Base-by-base conservation (phyloP, 257 asterid species). In the Primulina huaijiensis region DNA sequence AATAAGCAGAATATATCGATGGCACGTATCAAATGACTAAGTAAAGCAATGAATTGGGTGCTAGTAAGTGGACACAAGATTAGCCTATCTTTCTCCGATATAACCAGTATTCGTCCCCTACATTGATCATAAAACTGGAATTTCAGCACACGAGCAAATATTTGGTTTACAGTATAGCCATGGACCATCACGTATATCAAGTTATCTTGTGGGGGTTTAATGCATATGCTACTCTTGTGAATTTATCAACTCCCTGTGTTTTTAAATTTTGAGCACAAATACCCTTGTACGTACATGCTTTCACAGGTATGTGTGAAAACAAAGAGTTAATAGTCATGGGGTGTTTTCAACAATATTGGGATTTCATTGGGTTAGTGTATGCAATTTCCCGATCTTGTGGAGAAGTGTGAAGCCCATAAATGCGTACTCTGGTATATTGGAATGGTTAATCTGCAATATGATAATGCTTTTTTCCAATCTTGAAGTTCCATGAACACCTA, bases 391-490 rank as follows among this genome's bases (percentile, higher is more conserved):
- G 3, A 21, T 29, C 30, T 29, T 16, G 30, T 34, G 55, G 64
- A 66, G 60, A 60, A 70, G 55, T 20, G 43, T 31, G 53, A 67
- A 65, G 12, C 61, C 12, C 59, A 61, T 61, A 77, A 62, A 69
- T 52, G 72, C 96, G 40, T 86, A 89, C 99, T 83, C 79, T 86
- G 84, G 53, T 89, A 94, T 38, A 76, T 77, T 9, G 96, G 96
- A 73, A 94, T 71, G 43, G 90, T 88, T 78, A 83, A 70, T 80
- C 85, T 86, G 86, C 93, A 85, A 78, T 82, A 89, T 29, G 74
- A 70, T 50, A 91, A 83, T 60, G 99, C 97, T 80, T 84, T 87
- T 70, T 80, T 76, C 97, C 97, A 94, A 56, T 83, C 88, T 77
- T 87, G 88, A 70, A 82, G 79, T 81, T 91, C 96, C 96, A 88